Evolutionary conservation across 2,329 filamentous ascomycete species (phyloP).

Genomic region (Colletotrichum aenigma): DNA sequence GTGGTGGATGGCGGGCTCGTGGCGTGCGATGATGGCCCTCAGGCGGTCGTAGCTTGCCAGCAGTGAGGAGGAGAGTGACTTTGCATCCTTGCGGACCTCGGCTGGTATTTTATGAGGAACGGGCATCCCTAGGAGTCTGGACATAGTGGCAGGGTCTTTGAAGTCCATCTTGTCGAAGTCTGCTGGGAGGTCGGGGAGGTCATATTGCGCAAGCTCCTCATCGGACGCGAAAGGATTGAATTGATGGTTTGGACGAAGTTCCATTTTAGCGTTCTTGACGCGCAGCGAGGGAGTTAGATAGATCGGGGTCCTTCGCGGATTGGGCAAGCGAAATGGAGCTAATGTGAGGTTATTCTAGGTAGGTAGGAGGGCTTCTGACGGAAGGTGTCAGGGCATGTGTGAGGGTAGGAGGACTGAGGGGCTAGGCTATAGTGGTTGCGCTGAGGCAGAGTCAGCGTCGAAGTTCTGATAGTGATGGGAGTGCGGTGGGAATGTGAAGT

Average conservation of each 20-base stretch:
- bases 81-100: not conserved
- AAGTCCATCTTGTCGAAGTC: not conserved
- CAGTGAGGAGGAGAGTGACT: accelerated
- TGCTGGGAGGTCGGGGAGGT: not conserved
- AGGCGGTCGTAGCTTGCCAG: not conserved
- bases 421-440: no score
- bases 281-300: no score
- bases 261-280: not conserved
- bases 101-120: not conserved
- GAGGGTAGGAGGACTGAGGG: no score
- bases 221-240: not conserved
- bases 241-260: not conserved
- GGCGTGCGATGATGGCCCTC: not conserved
- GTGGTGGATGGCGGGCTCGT: not conserved
- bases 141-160: not conserved
- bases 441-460: no score
- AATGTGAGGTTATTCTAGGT: no score
- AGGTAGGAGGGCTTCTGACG: no score
- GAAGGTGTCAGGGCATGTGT: no score
- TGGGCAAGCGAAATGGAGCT: no score
- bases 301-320: no score
- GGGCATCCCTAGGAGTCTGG: not conserved
- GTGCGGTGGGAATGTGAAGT: no score
- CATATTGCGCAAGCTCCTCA: not conserved
- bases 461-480: no score